Base-by-base conservation (phyloP, 257 asterid genomes). In the Solanum lycopersicoides region DNA sequence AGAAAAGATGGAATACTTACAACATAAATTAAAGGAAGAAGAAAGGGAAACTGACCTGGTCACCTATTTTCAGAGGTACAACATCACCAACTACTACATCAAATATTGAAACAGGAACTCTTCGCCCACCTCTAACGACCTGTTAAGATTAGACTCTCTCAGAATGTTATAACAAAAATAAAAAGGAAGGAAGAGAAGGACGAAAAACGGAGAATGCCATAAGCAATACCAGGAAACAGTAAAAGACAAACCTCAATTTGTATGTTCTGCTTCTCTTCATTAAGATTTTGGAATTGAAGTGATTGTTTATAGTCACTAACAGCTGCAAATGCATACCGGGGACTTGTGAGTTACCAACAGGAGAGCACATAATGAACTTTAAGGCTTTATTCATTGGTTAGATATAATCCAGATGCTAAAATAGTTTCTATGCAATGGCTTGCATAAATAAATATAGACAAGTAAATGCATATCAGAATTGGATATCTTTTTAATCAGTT, bases 251-350 rank as follows among this genome's bases (percentile, higher is more conserved):
- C 99, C 99, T 97, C 98, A 92, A 95, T 91, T 79, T 95, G 99
- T 88, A 97, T 97, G 91, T 97, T 97, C 82, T 95, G 98, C 94
- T 97, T 97, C 92, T 95, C 99, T 91, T 95, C 99, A 86, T 95
- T 97, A 91, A 97, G 91, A 90, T 91, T 95, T 91, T 94, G 99
- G 89, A 97, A 97, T 87, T 97, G 99, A 83, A 97, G 99, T 72
- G 99, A 95, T 86, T 97, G 99, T 89, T 91, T 95, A 91, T 97
- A 97, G 92, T 97, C 99, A 88, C 98, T 97, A 21, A 95, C 91
- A 87, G 98, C 99, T 97, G 92, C 92, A 90, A 86, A 89, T 89
- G 47, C 16, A 50, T 82, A 50, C 30, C 37, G 71, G 28, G 37
- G 20, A 80, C 41, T 20, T 50, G 69, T 47, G 28, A 79, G 84